phyloP scores from a whole-genome alignment of 129 eudicot species.

The Centaurea solstitialis region DNA sequence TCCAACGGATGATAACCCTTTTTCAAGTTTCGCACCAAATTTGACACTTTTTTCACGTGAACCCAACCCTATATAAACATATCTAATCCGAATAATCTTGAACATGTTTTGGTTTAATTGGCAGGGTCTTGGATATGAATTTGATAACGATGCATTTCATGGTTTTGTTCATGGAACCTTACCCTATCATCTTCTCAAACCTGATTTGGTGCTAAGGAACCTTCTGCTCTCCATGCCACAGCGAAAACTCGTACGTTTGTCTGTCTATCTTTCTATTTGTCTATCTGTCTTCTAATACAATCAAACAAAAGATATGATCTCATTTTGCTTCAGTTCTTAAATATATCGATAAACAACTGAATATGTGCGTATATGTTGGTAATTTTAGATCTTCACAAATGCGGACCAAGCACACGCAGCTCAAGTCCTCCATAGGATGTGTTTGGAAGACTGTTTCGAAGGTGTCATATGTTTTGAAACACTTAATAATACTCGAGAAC shows the following conservation, averaged over 20 bases:
- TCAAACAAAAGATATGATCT: background rate
- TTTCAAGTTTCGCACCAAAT: too few relatives aligned
- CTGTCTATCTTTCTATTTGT: too few relatives aligned
- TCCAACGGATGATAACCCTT: too few relatives aligned
- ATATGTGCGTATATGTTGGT: background rate
- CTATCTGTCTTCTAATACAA: background rate
- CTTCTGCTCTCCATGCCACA: slow-evolving; percentile 91
- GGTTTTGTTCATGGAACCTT: slow-evolving; percentile 83
- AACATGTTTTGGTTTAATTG: background rate
- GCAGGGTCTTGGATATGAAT: slow-evolving; percentile 79
- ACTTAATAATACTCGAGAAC: slow-evolving; percentile 48
- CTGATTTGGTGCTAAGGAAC: slow-evolving; percentile 77
- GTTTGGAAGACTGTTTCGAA: slow-evolving; percentile 89
- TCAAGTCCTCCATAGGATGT: slow-evolving; percentile 57
- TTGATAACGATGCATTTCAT: slow-evolving; percentile 77
- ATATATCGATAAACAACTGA: background rate
- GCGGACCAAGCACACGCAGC: slow-evolving; percentile 72
- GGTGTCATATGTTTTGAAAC: slow-evolving; percentile 93
- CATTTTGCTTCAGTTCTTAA: background rate
- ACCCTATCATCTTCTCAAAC: slow-evolving; percentile 78
- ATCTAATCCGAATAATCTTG: background rate
- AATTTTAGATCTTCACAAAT: slow-evolving; percentile 69
- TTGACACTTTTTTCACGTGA: too few relatives aligned
- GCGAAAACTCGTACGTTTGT: slow-evolving; percentile 57
- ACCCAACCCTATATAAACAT: too few relatives aligned